Percentiles rank a stretch among this genome's conserved stretches.
phyloP scores from a whole-genome alignment of 441 rosid species.

The Pelargonium citronellum region DNA sequence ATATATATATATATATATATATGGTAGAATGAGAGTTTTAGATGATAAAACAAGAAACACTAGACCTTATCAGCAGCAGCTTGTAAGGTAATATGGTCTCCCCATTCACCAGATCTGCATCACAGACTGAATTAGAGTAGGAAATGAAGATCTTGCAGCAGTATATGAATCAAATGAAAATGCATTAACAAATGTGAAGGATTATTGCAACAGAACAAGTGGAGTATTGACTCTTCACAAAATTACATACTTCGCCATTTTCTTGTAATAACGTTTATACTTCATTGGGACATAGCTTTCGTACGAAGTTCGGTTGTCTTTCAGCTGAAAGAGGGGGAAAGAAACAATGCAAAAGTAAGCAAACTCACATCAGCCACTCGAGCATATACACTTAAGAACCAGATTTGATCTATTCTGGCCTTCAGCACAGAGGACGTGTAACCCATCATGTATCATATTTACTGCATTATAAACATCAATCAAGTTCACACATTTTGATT shows the following conservation, averaged over 20 bases:
- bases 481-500: not conserved
- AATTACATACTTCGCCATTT: constrained; percentile 72
- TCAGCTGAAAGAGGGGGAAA: constrained; percentile 52
- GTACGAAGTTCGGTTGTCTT: constrained; percentile 54
- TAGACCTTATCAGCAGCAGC: constrained; percentile 92
- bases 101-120: constrained; percentile 89
- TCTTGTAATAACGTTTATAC: constrained; percentile 75
- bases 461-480: not conserved
- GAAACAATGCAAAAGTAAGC: constrained; percentile 19
- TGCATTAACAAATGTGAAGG: constrained; percentile 13
- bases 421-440: not conserved
- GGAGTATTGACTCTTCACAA: constrained; percentile 15
- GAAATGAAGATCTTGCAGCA: constrained; percentile 8
- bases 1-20: not conserved
- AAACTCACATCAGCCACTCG: not conserved
- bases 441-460: not conserved
- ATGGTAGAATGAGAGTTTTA: not conserved
- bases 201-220: constrained; percentile 18
- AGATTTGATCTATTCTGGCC: not conserved
- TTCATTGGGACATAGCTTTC: constrained; percentile 94
- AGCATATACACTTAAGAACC: not conserved
- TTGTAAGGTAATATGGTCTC: constrained; percentile 89
- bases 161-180: constrained; percentile 10
- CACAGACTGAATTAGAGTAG: constrained; percentile 22
- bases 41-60: constrained; percentile 19